phyloP scores from a whole-genome alignment of 768 basidiomycete species.

The Tricholoma sp. region DNA sequence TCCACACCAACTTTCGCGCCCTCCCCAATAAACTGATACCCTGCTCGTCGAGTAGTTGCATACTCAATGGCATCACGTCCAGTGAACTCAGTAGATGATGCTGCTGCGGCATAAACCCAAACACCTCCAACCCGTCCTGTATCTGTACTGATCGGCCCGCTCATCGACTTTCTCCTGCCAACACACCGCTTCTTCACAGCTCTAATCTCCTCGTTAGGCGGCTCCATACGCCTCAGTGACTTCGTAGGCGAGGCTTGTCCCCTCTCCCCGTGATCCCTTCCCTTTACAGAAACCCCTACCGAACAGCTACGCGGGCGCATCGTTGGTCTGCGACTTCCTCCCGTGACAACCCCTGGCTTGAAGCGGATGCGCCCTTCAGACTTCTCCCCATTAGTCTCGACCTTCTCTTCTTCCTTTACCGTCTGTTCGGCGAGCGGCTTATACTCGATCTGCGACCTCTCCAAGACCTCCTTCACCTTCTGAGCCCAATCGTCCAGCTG shows the following conservation, averaged over 20 bases:
- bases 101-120: slow-evolving; percentile 51
- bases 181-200: slow-evolving; percentile 54
- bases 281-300: slow-evolving; percentile 14
- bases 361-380: slow-evolving; percentile 21
- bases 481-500: slow-evolving; percentile 53
- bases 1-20: slow-evolving; percentile 4
- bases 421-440: slow-evolving; percentile 44
- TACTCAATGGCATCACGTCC: background rate
- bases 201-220: slow-evolving; percentile 21
- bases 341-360: slow-evolving; percentile 15
- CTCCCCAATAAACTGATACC: slow-evolving; percentile 2
- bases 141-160: slow-evolving; percentile 21
- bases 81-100: slow-evolving; percentile 36
- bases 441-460: slow-evolving; percentile 50
- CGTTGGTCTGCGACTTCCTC: slow-evolving; percentile 13
- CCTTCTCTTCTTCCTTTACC: slow-evolving; percentile 15
- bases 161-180: slow-evolving; percentile 43
- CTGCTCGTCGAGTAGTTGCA: background rate
- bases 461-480: slow-evolving; percentile 49
- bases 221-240: slow-evolving; percentile 8
- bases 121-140: slow-evolving; percentile 18
- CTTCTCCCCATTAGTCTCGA: slow-evolving; percentile 4
- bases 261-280: slow-evolving; percentile 7
- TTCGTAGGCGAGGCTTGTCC: slow-evolving; percentile 2
- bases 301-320: slow-evolving; percentile 32